Base-by-base conservation (phyloP, 495 filamentous ascomycete species). In the Xylaria palmicola region DNA sequence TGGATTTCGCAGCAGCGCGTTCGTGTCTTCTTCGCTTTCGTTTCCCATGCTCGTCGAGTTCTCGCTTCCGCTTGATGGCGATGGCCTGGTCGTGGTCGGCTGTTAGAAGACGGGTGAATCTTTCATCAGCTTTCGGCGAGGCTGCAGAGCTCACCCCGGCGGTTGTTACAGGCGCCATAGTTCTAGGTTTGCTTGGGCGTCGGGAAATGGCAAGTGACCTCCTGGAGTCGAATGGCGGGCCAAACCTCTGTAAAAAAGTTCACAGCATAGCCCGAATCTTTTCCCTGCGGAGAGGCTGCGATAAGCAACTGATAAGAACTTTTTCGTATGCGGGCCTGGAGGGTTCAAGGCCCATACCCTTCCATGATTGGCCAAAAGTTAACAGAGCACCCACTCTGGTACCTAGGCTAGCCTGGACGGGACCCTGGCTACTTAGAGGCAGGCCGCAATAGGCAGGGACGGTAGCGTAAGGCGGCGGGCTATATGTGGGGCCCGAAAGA, bases 301-400 rank as follows among this genome's bases (percentile, higher is more conserved):
- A 70, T 70, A 70, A 68, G 58, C 22, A 9, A 3, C 20, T 37
- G 65, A 70, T 68, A 68, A 70, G 60, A 52, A 57, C 48, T 26
- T 51, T 53, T 62, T 59, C 6, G 29, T n/a, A n/a, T n/a, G 41
- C 13, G 32, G 32, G 13, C 32, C 32, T 36, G n/a, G n/a, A n/a
- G n/a, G n/a, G n/a, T 36, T 13, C 13, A 6, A 45, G 13, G 13
- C 49, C 49, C 29, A 36, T 5, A 10, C 1, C n/a, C 29, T 7
- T 5, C 29, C 29, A 15, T 10, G 22, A 44, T 44, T 44, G 40
- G 40, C 12, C 40, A 19, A n/a, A n/a, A n/a, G n/a, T n/a, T n/a
- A n/a, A n/a, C n/a, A n/a, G n/a, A n/a, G n/a, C n/a, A n/a, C n/a
- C n/a, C n/a, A n/a, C n/a, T n/a, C n/a, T n/a, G 2, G 20, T 45